phyloP scores from a whole-genome alignment of 208 protist species.

The Leishmania mexicana region DNA sequence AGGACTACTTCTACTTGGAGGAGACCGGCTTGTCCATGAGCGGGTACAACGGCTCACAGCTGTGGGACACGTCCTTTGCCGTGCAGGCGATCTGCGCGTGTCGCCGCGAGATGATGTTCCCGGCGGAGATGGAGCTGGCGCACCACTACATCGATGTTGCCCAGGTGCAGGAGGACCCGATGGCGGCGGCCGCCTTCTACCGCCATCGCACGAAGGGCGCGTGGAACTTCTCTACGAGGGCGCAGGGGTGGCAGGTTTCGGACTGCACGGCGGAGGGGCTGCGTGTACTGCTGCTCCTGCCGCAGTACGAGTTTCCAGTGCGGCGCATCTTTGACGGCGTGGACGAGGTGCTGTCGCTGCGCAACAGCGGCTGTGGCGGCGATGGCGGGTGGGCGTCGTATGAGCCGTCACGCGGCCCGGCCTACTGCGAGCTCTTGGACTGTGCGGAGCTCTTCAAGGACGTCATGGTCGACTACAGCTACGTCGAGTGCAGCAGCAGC shows the following conservation, averaged over 20 bases:
- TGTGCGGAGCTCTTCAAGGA: constrained; percentile 96
- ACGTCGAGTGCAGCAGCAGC: constrained; percentile 96
- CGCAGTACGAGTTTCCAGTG: constrained; percentile 45
- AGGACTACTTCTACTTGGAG: constrained; percentile 97
- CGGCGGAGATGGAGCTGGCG: constrained; percentile 76
- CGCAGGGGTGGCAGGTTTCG: constrained; percentile 96
- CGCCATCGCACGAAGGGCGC: constrained; percentile 95
- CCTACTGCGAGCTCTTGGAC: constrained; percentile 95
- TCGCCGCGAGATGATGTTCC: constrained; percentile 62
- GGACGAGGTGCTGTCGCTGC: constrained; percentile 95
- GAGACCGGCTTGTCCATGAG: constrained; percentile 97
- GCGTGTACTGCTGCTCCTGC: constrained; percentile 85
- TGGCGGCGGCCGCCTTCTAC: constrained; percentile 85
- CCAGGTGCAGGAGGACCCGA: constrained; percentile 93
- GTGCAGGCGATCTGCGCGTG: constrained; percentile 94
- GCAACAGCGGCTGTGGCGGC: constrained; percentile 75
- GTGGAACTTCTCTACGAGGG: constrained; percentile 97
- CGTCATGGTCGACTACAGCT: constrained; percentile 98
- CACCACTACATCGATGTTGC: constrained; percentile 93
- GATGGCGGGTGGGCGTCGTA: constrained; percentile 97
- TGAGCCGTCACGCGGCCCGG: constrained; percentile 90
- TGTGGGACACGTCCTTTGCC: constrained; percentile 98
- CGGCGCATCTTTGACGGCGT: constrained; percentile 85
- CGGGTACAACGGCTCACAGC: constrained; percentile 98
- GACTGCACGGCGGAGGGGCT: constrained; percentile 98